These are phyloP conservation scores for Hypoxylon sp. DNA, from an alignment of 2,329 filamentous ascomycete genomes.

Conservation along the genomic window DNA sequence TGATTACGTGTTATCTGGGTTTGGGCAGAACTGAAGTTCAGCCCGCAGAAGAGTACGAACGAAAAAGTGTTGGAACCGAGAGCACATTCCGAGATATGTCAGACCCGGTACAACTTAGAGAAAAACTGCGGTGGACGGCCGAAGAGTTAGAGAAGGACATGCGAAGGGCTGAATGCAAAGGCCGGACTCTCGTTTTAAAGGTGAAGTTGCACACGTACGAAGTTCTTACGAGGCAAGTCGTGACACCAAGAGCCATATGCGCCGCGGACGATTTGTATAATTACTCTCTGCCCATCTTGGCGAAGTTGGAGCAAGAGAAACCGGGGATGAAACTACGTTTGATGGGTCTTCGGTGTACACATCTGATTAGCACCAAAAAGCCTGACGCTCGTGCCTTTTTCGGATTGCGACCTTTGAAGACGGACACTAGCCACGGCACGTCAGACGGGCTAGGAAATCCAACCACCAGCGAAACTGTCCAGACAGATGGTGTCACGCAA, in stretches of 20 bases:
- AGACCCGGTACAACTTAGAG: slow-evolving; percentile 76
- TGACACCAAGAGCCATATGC: slow-evolving; percentile 79
- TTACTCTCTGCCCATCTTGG: slow-evolving; percentile 84
- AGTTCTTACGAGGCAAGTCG: slow-evolving; percentile 85
- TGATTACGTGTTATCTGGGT: slow-evolving; percentile 87
- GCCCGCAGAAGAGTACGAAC: slow-evolving; percentile 88
- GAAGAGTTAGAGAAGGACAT: slow-evolving; percentile 91
- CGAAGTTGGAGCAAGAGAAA: slow-evolving; percentile 86
- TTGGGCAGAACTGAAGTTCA: slow-evolving; percentile 88
- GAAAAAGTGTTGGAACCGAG: slow-evolving; percentile 95
- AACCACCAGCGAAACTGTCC: slow-evolving; percentile 54
- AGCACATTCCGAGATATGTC: slow-evolving; percentile 89
- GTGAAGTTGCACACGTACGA: slow-evolving; percentile 96
- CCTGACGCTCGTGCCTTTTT: slow-evolving; percentile 85
- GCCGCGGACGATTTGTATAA: slow-evolving; percentile 87
- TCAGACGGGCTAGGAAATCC: slow-evolving; percentile 52
- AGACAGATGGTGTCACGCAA: slow-evolving; percentile 72
- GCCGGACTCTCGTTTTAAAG: slow-evolving; percentile 91
- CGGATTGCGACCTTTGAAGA: slow-evolving; percentile 66
- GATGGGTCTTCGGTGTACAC: slow-evolving; percentile 90
- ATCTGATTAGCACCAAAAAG: slow-evolving; percentile 89
- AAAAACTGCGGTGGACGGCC: slow-evolving; percentile 84
- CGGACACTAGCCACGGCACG: slow-evolving; percentile 44
- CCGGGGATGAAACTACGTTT: slow-evolving; percentile 84
- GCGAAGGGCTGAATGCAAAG: slow-evolving; percentile 83